Percentiles rank a stretch among this genome's conserved stretches.
Evolutionary conservation across 306 rosid genomes (phyloP).

Genomic region (Medicago truncatula): MtrunA17r5.0-ANR NC_053045.1:33488501-33489000

Average conservation of each 20-base stretch:
- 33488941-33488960: slow-evolving; percentile 58
- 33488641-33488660: slow-evolving; percentile 90
- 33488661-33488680: slow-evolving; percentile 88
- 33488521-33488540: slow-evolving; percentile 27
- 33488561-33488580: slow-evolving; percentile 15
- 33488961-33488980: neutral
- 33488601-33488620: slow-evolving; percentile 71
- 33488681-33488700: slow-evolving; percentile 89
- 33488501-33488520: slow-evolving; percentile 33
- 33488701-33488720: slow-evolving; percentile 93
- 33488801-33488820: slow-evolving; percentile 81
- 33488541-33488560: slow-evolving; percentile 20
- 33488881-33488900: slow-evolving; percentile 79
- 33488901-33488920: slow-evolving; percentile 92
- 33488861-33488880: slow-evolving; percentile 77
- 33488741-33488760: slow-evolving; percentile 11
- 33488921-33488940: slow-evolving; percentile 85
- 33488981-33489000: slow-evolving; percentile 18
- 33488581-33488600: slow-evolving; percentile 34
- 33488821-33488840: slow-evolving; percentile 90
- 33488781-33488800: slow-evolving; percentile 36
- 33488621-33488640: slow-evolving; percentile 86
- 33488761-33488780: slow-evolving; percentile 35
- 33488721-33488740: slow-evolving; percentile 45
- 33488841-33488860: slow-evolving; percentile 78